Conservation (phyloP, 108 stramenopile species). For the Fragilariopsis cylindrus region DNA sequence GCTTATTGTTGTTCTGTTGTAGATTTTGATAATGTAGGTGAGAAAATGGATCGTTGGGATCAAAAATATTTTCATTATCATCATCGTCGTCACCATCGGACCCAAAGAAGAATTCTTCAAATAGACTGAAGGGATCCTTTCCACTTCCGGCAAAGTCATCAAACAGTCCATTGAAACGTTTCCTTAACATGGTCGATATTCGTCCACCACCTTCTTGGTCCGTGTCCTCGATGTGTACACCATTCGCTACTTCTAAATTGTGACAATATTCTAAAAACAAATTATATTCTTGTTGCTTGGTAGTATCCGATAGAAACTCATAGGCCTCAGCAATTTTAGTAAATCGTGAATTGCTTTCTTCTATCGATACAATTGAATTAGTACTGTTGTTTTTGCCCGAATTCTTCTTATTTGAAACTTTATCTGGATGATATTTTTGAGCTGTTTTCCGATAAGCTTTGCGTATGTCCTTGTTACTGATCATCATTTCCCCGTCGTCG, state of each 20-base stretch:
- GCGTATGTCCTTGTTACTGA: conserved; percentile 58
- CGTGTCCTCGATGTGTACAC: conserved; percentile 20
- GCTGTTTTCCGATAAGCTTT: conserved; percentile 79
- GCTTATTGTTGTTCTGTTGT: conserved; percentile 8
- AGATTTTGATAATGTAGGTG: conserved; percentile 13
- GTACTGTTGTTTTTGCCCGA: conserved; percentile 20
- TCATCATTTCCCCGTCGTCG: conserved; percentile 23
- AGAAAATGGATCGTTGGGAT: conserved; percentile 18
- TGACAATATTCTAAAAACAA: conserved; percentile 47
- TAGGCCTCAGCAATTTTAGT: conserved; percentile 76
- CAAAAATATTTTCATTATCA: neutral
- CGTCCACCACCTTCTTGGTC: conserved; percentile 40
- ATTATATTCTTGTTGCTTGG: conserved; percentile 63
- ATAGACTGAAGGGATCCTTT: conserved; percentile 61
- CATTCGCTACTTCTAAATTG: neutral
- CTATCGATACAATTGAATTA: conserved; percentile 27
- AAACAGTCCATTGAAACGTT: conserved; percentile 10
- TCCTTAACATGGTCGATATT: conserved; percentile 24
- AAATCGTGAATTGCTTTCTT: conserved; percentile 66
- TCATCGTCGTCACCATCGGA: conserved; percentile 20
- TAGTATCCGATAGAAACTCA: conserved; percentile 53
- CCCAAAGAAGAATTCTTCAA: conserved; percentile 76
- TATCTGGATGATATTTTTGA: conserved; percentile 77
- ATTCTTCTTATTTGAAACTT: conserved; percentile 23
- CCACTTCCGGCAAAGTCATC: neutral